Evolutionary conservation across 2,329 filamentous ascomycete genomes (phyloP).

Genomic region (Penicillium nordicum): DNA sequence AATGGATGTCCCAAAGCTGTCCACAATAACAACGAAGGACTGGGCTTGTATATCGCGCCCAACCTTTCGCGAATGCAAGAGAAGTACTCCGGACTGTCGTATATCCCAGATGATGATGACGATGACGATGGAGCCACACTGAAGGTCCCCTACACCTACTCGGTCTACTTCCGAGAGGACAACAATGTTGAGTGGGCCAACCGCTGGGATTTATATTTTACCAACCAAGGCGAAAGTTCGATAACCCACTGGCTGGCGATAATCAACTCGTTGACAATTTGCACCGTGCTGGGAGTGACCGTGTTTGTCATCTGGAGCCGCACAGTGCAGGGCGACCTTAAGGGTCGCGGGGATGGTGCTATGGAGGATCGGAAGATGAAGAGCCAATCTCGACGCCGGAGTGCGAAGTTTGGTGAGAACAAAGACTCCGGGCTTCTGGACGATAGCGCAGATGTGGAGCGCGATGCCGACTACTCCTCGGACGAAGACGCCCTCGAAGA

Average conservation of each 20-base stretch:
- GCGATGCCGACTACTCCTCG: slow-evolving; percentile 56
- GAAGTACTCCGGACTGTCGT: slow-evolving; percentile 58
- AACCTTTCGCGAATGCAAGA: slow-evolving; percentile 57
- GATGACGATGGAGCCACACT: slow-evolving; percentile 63
- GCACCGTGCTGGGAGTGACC: slow-evolving; percentile 70
- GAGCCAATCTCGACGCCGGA: slow-evolving; percentile 31
- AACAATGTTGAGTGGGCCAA: slow-evolving; percentile 75
- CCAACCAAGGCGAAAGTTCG: slow-evolving; percentile 76
- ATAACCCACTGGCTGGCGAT: slow-evolving; percentile 87
- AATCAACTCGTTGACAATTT: slow-evolving; percentile 80
- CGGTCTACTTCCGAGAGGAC: slow-evolving; percentile 84
- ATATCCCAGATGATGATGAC: slow-evolving; percentile 56
- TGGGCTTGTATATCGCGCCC: slow-evolving; percentile 66
- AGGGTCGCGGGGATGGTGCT: slow-evolving; percentile 63
- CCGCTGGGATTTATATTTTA: slow-evolving; percentile 87
- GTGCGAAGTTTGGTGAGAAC: slow-evolving; percentile 51
- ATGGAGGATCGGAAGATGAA: slow-evolving; percentile 66
- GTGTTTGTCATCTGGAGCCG: slow-evolving; percentile 77
- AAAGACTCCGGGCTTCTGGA: slow-evolving; percentile 57
- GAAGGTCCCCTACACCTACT: slow-evolving; percentile 80
- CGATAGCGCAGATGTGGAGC: slow-evolving; percentile 52
- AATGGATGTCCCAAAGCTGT: slow-evolving; percentile 67
- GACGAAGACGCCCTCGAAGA: slow-evolving; percentile 76
- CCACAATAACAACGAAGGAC: slow-evolving; percentile 58
- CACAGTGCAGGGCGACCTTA: slow-evolving; percentile 75